phyloP scores from a whole-genome alignment of 2,329 filamentous ascomycete species.

The Phialophora verrucosa region DNA sequence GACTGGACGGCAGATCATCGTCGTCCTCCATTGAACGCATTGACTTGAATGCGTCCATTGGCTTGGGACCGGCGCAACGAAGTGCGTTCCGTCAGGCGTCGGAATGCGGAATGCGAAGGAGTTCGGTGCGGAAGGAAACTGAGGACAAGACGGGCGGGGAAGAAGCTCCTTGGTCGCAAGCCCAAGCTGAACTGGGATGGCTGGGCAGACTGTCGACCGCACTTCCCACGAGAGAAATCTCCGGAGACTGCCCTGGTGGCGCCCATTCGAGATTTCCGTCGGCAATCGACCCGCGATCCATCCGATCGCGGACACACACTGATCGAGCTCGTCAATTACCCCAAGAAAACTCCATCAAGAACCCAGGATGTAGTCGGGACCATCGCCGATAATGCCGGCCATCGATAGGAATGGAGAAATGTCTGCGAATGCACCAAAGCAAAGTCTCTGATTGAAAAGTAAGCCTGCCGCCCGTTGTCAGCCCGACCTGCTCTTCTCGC shows the following conservation, averaged over 20 bases:
- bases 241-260: not conserved
- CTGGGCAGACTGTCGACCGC: not conserved
- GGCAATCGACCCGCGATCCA: not conserved
- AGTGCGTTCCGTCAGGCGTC: constrained; percentile 15
- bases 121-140: not conserved
- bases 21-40: constrained; percentile 14
- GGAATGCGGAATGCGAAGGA: not conserved
- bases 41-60: constrained; percentile 13
- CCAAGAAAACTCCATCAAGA: not conserved
- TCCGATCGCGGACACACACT: not conserved
- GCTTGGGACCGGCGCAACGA: not conserved
- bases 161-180: not conserved
- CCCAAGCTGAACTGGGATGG: not conserved
- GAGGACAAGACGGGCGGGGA: not conserved
- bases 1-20: constrained; percentile 21
- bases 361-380: not conserved
- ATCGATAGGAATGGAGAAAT: not conserved
- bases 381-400: not conserved
- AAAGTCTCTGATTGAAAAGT: not conserved
- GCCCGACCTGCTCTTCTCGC: not conserved
- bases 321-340: not conserved
- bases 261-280: not conserved
- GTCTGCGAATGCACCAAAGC: not conserved
- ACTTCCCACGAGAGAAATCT: not conserved
- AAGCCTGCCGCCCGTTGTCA: not conserved